Conservation (phyloP, 2,329 filamentous ascomycete genomes). For the Daldinia eschscholtzii region DNA sequence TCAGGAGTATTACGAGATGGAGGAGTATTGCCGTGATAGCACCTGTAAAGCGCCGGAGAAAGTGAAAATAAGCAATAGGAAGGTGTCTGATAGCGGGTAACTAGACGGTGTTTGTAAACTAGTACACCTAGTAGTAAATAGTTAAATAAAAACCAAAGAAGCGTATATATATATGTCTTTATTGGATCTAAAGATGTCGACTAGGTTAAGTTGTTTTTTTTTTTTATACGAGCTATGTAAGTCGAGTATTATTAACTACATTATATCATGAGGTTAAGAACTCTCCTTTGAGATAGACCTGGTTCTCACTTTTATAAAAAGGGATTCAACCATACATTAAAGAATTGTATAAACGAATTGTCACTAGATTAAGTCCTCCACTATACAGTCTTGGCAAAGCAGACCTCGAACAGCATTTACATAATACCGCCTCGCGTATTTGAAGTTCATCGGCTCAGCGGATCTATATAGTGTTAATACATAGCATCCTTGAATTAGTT, state of each 20-base stretch:
- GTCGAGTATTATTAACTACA: not conserved
- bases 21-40: not conserved
- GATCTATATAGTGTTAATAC: too few species aligned
- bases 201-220: too few species aligned
- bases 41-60: conserved; percentile 16
- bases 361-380: not conserved
- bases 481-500: too few species aligned
- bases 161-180: not conserved
- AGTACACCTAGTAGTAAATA: not conserved
- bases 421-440: too few species aligned
- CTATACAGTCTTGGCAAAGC: not conserved
- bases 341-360: too few species aligned
- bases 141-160: not conserved
- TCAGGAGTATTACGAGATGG: conserved; percentile 29
- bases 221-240: not conserved
- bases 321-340: too few species aligned
- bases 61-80: conserved; percentile 4
- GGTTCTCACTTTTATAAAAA: too few species aligned
- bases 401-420: not conserved
- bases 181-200: not conserved
- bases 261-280: too few species aligned
- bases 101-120: too few species aligned
- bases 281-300: too few species aligned
- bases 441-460: too few species aligned
- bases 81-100: conserved; percentile 7